phyloP scores from a whole-genome alignment of 2,329 filamentous ascomycete species.

The Botryotinia convoluta region DNA sequence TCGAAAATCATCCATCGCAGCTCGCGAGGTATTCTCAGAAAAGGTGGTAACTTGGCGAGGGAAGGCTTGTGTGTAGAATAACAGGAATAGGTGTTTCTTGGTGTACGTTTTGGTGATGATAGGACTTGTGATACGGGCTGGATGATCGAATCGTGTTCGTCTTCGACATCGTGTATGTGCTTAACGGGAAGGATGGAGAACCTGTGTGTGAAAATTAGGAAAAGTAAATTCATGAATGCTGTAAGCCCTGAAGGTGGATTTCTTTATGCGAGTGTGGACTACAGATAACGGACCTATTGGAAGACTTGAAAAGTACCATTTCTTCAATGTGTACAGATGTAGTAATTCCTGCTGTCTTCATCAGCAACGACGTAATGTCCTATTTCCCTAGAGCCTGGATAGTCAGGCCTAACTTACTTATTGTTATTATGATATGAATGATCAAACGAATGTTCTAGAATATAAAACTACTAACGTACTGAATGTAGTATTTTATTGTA shows the following conservation, averaged over 20 bases:
- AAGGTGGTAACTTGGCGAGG: background rate
- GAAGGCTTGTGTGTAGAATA: background rate
- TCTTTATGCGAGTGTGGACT: too few relatives aligned
- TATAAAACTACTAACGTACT: background rate
- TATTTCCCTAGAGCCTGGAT: background rate
- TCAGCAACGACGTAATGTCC: background rate
- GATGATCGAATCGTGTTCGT: background rate
- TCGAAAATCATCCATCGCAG: conserved; percentile 4
- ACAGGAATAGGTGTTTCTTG: too few relatives aligned
- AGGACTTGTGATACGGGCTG: background rate
- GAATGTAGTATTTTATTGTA: background rate
- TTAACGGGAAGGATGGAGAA: background rate
- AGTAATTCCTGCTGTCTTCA: background rate
- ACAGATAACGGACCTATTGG: background rate
- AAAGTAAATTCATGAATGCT: too few relatives aligned
- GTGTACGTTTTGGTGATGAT: background rate
- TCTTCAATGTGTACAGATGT: background rate
- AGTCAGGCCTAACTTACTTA: background rate
- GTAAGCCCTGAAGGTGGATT: fast-evolving
- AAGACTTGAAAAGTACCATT: background rate
- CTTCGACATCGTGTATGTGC: background rate
- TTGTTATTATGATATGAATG: background rate
- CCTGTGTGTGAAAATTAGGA: background rate
- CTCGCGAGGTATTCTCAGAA: background rate
- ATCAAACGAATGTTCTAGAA: background rate